Base-by-base conservation (phyloP, 768 basidiomycete species). In the Lentinula detonsa region DNA sequence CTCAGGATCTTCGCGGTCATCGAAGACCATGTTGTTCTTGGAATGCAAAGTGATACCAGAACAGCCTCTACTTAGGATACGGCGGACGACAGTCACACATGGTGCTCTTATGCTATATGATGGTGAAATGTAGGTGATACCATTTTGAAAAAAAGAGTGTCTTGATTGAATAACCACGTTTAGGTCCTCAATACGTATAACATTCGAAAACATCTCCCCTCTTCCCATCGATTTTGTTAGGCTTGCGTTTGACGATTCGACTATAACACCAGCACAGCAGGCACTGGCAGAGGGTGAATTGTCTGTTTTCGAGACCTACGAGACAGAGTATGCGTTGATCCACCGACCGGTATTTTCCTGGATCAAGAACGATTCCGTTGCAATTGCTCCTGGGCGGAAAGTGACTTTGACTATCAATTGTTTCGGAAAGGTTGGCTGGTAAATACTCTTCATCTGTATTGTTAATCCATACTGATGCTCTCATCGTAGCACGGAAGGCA, bases 31-130 rank as follows among this genome's bases (percentile, higher is more conserved):
- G 42, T 78, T 75, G 64, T 95, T 90, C 68, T 70, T 95, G 67
- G 86, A 95, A 68, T 95, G 89, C 72, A 78, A 81, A 40, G 92
- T 98, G 18, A 85, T 96, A 18, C 87, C 89, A 1, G 88, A 93
- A 66, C 92, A 95, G 68, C 97, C 97, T 8, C 72, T 95, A 35
- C 76, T 98, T 59, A 85, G 93, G 63, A 88, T 99, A 70, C 82
- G 91, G 59, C 79, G 91, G 69, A 91, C 89, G 15, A 93, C 91
- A n/a, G 75, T 97, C 21, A 95, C 91, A 1, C 94, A 97, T 66
- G 94, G 93, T 1, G 93, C 95, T 0, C 76, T 98, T 28, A 96
- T 97, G 93, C 76, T 98, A 55, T 98, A 96, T 68, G 85, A 96
- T 52, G 97, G 97, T 37, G 97, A 99, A 76, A 86, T 75, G 95